Conservation (phyloP, 495 filamentous ascomycete species). For the Penicillium coprophilum region DNA sequence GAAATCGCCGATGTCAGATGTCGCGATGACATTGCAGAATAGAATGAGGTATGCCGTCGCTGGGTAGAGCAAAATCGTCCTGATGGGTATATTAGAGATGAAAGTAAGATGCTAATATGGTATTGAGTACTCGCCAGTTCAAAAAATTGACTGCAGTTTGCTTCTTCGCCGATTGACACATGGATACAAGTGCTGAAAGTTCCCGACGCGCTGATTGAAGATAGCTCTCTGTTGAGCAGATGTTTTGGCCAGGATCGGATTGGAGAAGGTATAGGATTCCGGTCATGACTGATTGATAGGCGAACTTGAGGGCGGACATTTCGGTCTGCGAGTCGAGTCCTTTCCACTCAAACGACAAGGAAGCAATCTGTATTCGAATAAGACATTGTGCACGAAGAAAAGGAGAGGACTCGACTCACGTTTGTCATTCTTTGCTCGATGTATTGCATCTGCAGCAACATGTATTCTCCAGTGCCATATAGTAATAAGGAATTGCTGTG, state of each 20-base stretch:
- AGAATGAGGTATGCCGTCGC: constrained; percentile 21
- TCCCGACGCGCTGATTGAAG: constrained; percentile 25
- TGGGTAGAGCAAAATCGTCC: constrained; percentile 25
- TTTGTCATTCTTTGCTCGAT: constrained; percentile 16
- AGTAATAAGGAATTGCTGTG: background rate
- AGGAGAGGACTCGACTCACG: constrained; percentile 2
- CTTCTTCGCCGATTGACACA: constrained; percentile 21
- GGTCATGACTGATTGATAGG: constrained; percentile 25
- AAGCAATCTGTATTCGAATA: constrained; percentile 10
- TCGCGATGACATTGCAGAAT: constrained; percentile 23
- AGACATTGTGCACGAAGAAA: background rate
- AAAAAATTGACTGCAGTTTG: constrained; percentile 20
- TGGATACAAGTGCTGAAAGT: constrained; percentile 19
- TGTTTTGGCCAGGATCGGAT: background rate
- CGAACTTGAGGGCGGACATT: constrained; percentile 24
- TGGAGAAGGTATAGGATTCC: constrained; percentile 21
- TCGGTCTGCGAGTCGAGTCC: constrained; percentile 21
- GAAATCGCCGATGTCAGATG: constrained; percentile 21
- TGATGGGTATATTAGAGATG: constrained; percentile 1
- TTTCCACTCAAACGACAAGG: constrained; percentile 19
- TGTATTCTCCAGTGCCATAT: background rate
- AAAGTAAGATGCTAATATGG: background rate
- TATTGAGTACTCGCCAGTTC: constrained; percentile 19
- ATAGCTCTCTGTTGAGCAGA: constrained; percentile 9
- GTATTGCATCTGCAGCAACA: constrained; percentile 20